Evolutionary conservation across 1,139 yeast species (phyloP), one percentile per base, ranked within the genome.

Genomic region (Yamadazyma epiphylla): DNA sequence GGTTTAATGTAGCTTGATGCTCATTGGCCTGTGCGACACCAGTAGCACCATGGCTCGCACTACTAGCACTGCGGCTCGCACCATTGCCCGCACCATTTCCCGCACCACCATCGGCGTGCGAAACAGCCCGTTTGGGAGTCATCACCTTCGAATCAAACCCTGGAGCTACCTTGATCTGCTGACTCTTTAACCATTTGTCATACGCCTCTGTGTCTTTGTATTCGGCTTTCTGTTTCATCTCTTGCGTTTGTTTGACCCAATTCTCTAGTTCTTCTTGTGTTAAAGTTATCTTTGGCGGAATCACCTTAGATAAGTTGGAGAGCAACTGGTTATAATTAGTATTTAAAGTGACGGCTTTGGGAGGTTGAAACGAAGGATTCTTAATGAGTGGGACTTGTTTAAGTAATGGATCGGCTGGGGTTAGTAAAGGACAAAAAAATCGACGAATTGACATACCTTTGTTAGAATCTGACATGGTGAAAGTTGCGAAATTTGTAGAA

Each of bases 321-420:
- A 67, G 46, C 17, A 68, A 43, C 40, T 64, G 64, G 34, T 58
- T 62, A 50, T 72, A 79, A 41, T 70, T 71, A 31, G 68, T 55
- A 24, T 78, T 74, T 23, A 79, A 57, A 3, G 77, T 68, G 19
- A 77, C 64, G 2, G 83, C 74, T 41, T 69, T 74, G 4, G 85
- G 83, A 0, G 80, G 76, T 35, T 66, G 71, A 41, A 59, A 67
- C 15, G 62, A 56, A 1, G 81, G 83, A 32, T 78, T 74, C 27
- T 72, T 64, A 10, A 77, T 68, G 26, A 79, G 59, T 0, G 86
- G 84, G 2, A 79, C 71, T 39, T 77, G 80, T 20, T 70, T 60
- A 15, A 77, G 58, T 10, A 70, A 38, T 0, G 73, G 64, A 41
- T 76, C 80, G 23, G 76, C 80, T 74, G 19, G 5, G 13, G 9